These are phyloP conservation scores for Cladosporium phlei DNA, from an alignment of 2,329 filamentous ascomycete species.

Conservation along the genomic window DNA sequence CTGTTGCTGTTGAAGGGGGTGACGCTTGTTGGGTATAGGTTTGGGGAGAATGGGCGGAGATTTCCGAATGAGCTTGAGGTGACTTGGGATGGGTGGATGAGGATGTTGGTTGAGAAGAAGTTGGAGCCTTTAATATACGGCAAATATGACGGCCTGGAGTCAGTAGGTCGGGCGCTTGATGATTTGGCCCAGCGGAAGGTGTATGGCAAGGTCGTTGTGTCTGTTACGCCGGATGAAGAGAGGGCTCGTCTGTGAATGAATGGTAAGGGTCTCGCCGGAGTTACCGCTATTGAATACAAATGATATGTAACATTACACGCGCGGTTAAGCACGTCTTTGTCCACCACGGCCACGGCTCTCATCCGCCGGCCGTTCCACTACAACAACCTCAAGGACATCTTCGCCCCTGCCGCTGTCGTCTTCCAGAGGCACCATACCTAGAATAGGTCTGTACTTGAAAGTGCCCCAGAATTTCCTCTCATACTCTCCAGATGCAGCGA, in stretches of 20 bases:
- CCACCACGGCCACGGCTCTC: conserved; percentile 14
- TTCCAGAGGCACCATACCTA: conserved; percentile 63
- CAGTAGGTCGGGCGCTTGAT: conserved; percentile 47
- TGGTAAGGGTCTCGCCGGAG: background rate
- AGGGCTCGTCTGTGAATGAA: conserved; percentile 23
- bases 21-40: conserved; percentile 53
- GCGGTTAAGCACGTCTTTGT: background rate
- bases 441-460: conserved; percentile 88
- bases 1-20: conserved; percentile 50
- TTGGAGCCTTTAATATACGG: conserved; percentile 51
- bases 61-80: conserved; percentile 44
- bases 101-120: conserved; percentile 43
- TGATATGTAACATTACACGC: conserved; percentile 6
- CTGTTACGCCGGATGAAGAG: conserved; percentile 30
- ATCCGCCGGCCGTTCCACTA: conserved; percentile 73
- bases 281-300: conserved; percentile 7
- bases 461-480: conserved; percentile 64
- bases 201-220: conserved; percentile 55
- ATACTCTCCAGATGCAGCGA: conserved; percentile 16
- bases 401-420: conserved; percentile 32
- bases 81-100: conserved; percentile 50
- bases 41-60: conserved; percentile 52
- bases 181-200: conserved; percentile 49
- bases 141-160: conserved; percentile 47
- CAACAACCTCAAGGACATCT: conserved; percentile 66